phyloP scores from a whole-genome alignment of 768 basidiomycete genomes.

The Boletus reticulatus region DNA sequence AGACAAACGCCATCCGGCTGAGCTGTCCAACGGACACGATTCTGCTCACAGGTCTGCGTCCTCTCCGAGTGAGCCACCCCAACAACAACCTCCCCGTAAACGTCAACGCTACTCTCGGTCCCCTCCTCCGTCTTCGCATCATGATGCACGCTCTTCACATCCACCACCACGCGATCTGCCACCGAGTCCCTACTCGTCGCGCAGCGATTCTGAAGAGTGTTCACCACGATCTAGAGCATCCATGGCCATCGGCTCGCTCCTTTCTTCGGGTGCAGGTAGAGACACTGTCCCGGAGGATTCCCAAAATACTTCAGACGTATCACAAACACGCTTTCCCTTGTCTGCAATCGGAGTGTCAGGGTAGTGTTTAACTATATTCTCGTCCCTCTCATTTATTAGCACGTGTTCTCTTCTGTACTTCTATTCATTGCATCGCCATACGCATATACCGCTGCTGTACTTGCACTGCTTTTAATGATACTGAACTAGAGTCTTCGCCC shows the following conservation, averaged over 20 bases:
- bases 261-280: constrained; percentile 44
- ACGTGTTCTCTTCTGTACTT: constrained; percentile 21
- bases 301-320: constrained; percentile 19
- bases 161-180: constrained; percentile 51
- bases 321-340: constrained; percentile 17
- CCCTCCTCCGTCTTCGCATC: constrained; percentile 44
- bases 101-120: constrained; percentile 63
- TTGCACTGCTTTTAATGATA: constrained; percentile 20
- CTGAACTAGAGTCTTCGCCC: background rate
- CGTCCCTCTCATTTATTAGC: constrained; percentile 19
- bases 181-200: constrained; percentile 71
- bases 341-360: constrained; percentile 23
- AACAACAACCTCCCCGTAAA: constrained; percentile 51
- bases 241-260: constrained; percentile 78
- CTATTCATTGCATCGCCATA: constrained; percentile 21
- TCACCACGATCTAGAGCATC: constrained; percentile 70
- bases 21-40: constrained; percentile 17
- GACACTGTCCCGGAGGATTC: constrained; percentile 28
- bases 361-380: constrained; percentile 6
- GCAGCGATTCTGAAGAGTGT: constrained; percentile 64
- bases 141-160: constrained; percentile 29
- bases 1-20: constrained; percentile 19
- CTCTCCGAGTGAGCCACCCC: constrained; percentile 27
- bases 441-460: constrained; percentile 18
- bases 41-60: constrained; percentile 7